These are phyloP conservation scores for Centella asiatica DNA, from an alignment of 129 eudicot species.

Conservation along the genomic window DNA sequence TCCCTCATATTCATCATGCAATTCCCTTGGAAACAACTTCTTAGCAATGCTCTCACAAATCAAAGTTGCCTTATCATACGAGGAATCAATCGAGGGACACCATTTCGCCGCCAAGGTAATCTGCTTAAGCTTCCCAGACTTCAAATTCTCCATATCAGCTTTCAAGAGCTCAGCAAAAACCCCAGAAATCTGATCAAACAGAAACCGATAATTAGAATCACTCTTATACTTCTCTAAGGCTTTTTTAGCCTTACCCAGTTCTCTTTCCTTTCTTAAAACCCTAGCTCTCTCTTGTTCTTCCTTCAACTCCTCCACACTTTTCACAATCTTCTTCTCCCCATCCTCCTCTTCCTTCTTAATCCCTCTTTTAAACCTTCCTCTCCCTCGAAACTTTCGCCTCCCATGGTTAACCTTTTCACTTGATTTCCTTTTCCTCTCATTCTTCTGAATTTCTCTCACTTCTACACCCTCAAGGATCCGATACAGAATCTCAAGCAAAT, in stretches of 20 bases:
- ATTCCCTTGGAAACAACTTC: constrained; percentile 29
- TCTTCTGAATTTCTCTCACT: not conserved
- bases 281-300: constrained; percentile 28
- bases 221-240: constrained; percentile 19
- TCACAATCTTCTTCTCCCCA: constrained; percentile 15
- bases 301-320: constrained; percentile 22
- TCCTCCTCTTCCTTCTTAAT: not conserved
- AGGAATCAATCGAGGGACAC: constrained; percentile 51
- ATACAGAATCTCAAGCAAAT: constrained; percentile 35
- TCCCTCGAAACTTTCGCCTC: not conserved
- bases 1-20: constrained; percentile 19
- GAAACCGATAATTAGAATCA: constrained; percentile 29
- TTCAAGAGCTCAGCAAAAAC: constrained; percentile 38
- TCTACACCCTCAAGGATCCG: constrained; percentile 25
- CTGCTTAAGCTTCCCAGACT: constrained; percentile 18
- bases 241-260: constrained; percentile 20
- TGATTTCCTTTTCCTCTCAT: not conserved
- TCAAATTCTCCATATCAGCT: constrained; percentile 26
- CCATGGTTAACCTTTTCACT: too few species aligned
- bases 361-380: not conserved
- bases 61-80: constrained; percentile 40
- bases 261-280: constrained; percentile 23
- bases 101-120: constrained; percentile 49
- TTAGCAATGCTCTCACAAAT: constrained; percentile 49
- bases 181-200: constrained; percentile 39